phyloP scores from a whole-genome alignment of 225 moss, liverwort and hornwort species.

The Pseudisothecium myosuroides region DNA sequence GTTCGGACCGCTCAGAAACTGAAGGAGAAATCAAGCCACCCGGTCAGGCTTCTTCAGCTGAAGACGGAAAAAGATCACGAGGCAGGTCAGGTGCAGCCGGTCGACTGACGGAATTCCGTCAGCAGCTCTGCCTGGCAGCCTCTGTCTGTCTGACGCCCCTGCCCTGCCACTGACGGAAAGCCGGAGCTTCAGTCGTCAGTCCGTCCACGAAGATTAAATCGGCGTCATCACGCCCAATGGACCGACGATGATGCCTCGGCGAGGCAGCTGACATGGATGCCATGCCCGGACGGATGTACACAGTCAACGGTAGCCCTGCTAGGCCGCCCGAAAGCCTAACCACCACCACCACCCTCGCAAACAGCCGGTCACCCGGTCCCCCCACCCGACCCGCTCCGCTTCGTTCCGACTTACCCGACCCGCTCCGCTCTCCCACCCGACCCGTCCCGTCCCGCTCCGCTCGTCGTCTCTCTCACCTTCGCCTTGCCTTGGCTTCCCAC shows the following conservation, averaged over 20 bases:
- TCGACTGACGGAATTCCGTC: not conserved
- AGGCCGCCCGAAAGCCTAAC: not conserved
- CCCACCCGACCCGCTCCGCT: not conserved
- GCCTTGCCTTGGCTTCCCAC: not conserved
- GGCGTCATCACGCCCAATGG: not conserved
- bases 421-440: not conserved
- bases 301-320: constrained; percentile 24
- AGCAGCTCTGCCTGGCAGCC: no score
- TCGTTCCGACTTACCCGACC: not conserved
- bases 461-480: not conserved
- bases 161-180: not conserved
- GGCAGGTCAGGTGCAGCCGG: not conserved
- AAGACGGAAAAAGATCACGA: not conserved
- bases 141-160: not conserved
- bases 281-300: not conserved
- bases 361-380: not conserved
- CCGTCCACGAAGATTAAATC: not conserved
- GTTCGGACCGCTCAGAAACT: not conserved
- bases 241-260: not conserved
- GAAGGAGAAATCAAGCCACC: not conserved
- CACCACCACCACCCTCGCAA: not conserved
- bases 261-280: constrained; percentile 6
- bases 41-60: not conserved
- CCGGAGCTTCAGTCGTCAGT: not conserved
- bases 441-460: not conserved